Evolutionary conservation across 2,329 filamentous ascomycete species (phyloP).

Genomic region (Pseudocercospora macadamiae): DNA sequence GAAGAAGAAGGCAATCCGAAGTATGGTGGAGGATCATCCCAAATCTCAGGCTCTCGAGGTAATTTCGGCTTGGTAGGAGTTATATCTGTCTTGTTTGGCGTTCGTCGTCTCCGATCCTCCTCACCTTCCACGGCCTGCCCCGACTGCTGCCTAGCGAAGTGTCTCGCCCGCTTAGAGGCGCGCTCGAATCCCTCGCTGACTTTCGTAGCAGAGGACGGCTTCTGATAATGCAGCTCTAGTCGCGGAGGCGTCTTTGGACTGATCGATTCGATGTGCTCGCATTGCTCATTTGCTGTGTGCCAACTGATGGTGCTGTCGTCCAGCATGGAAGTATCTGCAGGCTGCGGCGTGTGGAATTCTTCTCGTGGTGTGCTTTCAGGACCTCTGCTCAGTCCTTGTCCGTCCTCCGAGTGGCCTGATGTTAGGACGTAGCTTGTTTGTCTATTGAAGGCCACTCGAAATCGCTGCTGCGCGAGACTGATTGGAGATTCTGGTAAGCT

Average conservation of each 20-base stretch:
- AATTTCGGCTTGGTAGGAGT: not conserved
- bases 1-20: not conserved
- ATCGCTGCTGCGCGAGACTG: not conserved
- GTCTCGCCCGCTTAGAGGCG: not conserved
- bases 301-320: not conserved
- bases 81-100: not conserved
- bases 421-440: not conserved
- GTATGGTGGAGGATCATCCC: not conserved
- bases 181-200: not conserved
- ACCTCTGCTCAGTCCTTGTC: not conserved
- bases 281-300: not conserved
- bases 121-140: not conserved
- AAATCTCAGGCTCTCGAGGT: not conserved
- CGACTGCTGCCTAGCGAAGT: not conserved
- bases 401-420: not conserved
- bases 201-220: not conserved
- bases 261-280: not conserved
- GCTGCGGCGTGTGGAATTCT: not conserved
- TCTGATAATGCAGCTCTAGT: not conserved
- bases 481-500: not conserved
- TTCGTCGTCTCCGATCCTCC: not conserved
- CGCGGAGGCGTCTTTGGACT: not conserved
- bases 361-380: not conserved
- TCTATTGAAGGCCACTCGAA: not conserved
- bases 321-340: not conserved